Evolutionary conservation across 1,284 basidiomycete genomes (phyloP), one percentile per base, ranked within the genome.

Genomic region (Sporisorium exsertum): DNA sequence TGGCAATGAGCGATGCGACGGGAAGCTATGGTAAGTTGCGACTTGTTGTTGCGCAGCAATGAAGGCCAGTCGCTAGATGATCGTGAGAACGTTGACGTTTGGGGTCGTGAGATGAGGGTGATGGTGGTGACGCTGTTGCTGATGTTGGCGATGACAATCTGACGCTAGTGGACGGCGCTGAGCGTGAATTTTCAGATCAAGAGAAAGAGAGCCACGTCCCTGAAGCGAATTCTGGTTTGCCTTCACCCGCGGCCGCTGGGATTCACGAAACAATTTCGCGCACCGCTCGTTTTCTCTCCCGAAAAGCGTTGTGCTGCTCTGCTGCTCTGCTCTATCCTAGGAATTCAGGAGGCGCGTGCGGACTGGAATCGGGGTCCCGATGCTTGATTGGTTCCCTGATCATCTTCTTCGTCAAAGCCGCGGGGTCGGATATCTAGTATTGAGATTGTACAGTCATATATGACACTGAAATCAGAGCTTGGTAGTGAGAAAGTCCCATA

Each of bases 401-500:
- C n/a, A n/a, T n/a, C n/a, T n/a, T n/a, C n/a, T n/a, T n/a, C n/a
- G n/a, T n/a, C n/a, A n/a, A n/a, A n/a, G n/a, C n/a, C n/a, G n/a
- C n/a, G n/a, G n/a, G n/a, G n/a, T n/a, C n/a, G n/a, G n/a, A n/a
- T n/a, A n/a, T n/a, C n/a, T n/a, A n/a, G n/a, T n/a, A n/a, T n/a
- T n/a, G n/a, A n/a, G n/a, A n/a, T n/a, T n/a, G n/a, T n/a, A n/a
- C n/a, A n/a, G n/a, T n/a, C n/a, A n/a, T n/a, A n/a, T n/a, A n/a
- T n/a, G n/a, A n/a, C n/a, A n/a, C n/a, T n/a, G n/a, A n/a, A 12
- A 42, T 58, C 32, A 63, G 2, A 52, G 54, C 51, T 58, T 49
- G 6, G 32, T 52, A 20, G 55, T 52, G 37, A 72, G 55, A 37
- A 52, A 56, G 9, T 56, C 56, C 59, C 58, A 66, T 72, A 72